A percentile compares a stretch with the other conserved stretches of the same genome.
These are phyloP conservation scores for Phaffomyces antillensis DNA, from an alignment of 805 yeast genomes.

Conservation along the genomic window DNA sequence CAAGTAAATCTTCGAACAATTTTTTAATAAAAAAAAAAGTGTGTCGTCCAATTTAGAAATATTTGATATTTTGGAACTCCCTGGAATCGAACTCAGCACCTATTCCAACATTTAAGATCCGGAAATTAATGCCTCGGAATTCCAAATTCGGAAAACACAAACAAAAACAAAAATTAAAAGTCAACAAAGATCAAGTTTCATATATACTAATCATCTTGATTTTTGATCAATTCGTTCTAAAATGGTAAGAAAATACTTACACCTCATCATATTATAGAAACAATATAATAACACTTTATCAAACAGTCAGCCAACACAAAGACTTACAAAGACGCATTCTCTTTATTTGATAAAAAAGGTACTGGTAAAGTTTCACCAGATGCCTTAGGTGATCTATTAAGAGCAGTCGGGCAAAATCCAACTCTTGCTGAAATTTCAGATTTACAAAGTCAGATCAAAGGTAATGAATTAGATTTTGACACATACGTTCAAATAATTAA, in stretches of 20 bases:
- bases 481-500: constrained; percentile 69
- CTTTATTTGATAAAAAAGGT: constrained; percentile 93
- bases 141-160: background rate
- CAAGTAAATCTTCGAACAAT: background rate
- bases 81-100: background rate
- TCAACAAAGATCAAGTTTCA: background rate
- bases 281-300: too few species aligned
- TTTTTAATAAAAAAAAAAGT: background rate
- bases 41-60: too few species aligned
- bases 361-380: constrained; percentile 83
- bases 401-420: constrained; percentile 99
- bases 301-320: constrained; percentile 25
- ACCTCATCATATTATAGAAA: too few species aligned
- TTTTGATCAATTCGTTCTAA: background rate
- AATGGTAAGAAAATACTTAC: background rate
- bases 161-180: constrained; percentile 1
- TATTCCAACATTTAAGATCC: too few species aligned
- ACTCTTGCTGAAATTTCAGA: constrained; percentile 79
- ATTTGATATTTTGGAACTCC: too few species aligned
- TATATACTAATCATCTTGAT: background rate
- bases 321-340: constrained; percentile 82
- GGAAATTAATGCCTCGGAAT: background rate
- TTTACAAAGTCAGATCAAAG: constrained; percentile 34
- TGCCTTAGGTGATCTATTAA: constrained; percentile 82
- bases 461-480: constrained; percentile 55